These are phyloP conservation scores for Lodderomyces margitis DNA, from an alignment of 1,139 yeast species.

Conservation along the genomic window DNA sequence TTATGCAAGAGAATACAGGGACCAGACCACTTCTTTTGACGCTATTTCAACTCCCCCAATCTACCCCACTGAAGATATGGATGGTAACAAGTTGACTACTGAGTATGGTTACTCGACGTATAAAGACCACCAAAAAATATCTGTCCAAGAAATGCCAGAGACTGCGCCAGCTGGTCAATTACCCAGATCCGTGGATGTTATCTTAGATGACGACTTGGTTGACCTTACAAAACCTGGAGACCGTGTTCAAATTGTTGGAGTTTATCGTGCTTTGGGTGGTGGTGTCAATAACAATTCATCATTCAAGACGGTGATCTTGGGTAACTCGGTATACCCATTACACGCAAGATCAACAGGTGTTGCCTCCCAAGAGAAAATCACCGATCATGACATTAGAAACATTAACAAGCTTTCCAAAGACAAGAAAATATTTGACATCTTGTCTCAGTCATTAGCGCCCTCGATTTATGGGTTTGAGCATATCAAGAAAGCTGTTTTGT, in stretches of 20 bases:
- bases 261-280: constrained; percentile 88
- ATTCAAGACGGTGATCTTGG: constrained; percentile 77
- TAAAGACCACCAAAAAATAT: constrained; percentile 89
- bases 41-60: constrained; percentile 83
- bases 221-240: constrained; percentile 96
- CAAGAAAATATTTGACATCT: constrained; percentile 68
- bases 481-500: constrained; percentile 85
- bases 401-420: constrained; percentile 74
- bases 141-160: constrained; percentile 98
- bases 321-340: constrained; percentile 84
- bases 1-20: constrained; percentile 89
- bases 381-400: constrained; percentile 82
- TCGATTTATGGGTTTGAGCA: constrained; percentile 92
- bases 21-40: constrained; percentile 87
- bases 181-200: constrained; percentile 88
- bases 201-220: constrained; percentile 91
- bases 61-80: constrained; percentile 91
- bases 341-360: constrained; percentile 89
- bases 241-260: constrained; percentile 91
- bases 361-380: constrained; percentile 69
- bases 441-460: constrained; percentile 90
- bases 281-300: constrained; percentile 64
- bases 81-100: constrained; percentile 82
- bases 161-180: constrained; percentile 97
- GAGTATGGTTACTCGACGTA: constrained; percentile 94